Conservation (phyloP, 768 basidiomycete species). For the Cyclocybe aegerita region DNA sequence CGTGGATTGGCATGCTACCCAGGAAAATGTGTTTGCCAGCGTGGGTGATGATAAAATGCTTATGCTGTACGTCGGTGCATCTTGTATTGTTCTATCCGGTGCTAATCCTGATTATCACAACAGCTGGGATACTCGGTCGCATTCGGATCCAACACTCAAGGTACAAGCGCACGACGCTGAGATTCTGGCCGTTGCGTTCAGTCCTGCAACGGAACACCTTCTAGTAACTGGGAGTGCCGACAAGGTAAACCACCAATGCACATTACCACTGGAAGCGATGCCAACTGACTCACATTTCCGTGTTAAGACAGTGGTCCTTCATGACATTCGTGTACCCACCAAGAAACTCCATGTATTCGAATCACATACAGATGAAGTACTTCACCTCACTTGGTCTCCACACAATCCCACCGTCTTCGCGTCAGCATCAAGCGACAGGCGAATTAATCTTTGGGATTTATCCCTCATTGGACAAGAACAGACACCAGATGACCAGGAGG, state of each 20-base stretch:
- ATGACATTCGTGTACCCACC: constrained; percentile 77
- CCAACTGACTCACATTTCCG: neutral
- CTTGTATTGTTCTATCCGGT: neutral
- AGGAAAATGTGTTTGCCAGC: constrained; percentile 87
- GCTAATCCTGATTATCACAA: constrained; percentile 8
- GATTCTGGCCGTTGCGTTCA: constrained; percentile 90
- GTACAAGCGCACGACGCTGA: constrained; percentile 89
- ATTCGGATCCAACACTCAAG: constrained; percentile 64
- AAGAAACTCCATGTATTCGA: constrained; percentile 89
- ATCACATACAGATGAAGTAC: constrained; percentile 91
- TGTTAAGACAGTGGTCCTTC: constrained; percentile 77
- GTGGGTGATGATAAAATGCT: constrained; percentile 96
- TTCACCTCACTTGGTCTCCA: constrained; percentile 95
- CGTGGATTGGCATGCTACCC: constrained; percentile 90
- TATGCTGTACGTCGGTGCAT: constrained; percentile 60
- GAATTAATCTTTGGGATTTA: constrained; percentile 95
- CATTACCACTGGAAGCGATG: neutral
- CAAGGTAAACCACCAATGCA: constrained; percentile 55
- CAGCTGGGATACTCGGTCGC: constrained; percentile 92
- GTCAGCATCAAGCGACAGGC: constrained; percentile 89
- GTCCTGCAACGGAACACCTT: constrained; percentile 75
- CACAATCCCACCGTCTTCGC: constrained; percentile 91
- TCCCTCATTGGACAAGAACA: constrained; percentile 92
- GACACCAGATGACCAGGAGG: constrained; percentile 97
- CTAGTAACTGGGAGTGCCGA: constrained; percentile 92